A percentile compares a stretch with the other conserved stretches of the same genome.
These are phyloP conservation scores for Euphorbia lathyris DNA, from an alignment of 345 rosid species.

Conservation along the genomic window DNA sequence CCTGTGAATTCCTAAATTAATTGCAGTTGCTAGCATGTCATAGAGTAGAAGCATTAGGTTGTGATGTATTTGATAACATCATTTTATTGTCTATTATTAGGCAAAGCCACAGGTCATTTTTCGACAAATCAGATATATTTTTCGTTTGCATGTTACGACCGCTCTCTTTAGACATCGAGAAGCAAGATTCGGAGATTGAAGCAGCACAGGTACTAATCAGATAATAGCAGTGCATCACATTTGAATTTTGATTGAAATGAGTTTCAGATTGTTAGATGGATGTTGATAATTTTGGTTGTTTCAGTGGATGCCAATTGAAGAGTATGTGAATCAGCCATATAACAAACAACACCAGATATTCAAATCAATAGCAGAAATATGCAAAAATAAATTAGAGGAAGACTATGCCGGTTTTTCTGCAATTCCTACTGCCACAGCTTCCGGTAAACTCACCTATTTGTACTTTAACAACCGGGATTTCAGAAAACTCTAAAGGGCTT, in stretches of 20 bases:
- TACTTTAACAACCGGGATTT: conserved; percentile 45
- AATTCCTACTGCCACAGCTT: conserved; percentile 32
- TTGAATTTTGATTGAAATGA: not conserved
- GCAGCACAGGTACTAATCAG: conserved; percentile 48
- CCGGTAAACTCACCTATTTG: conserved; percentile 45
- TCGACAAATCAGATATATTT: conserved; percentile 53
- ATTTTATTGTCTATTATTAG: too few species aligned
- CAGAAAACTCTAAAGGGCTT: not conserved
- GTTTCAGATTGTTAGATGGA: not conserved
- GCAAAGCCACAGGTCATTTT: conserved; percentile 58
- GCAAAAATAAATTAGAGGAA: conserved; percentile 41
- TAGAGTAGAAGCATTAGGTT: too few species aligned
- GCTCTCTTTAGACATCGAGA: conserved; percentile 36
- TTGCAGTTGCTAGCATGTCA: too few species aligned
- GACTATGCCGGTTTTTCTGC: conserved; percentile 53
- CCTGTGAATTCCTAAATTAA: too few species aligned
- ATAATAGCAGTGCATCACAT: not conserved
- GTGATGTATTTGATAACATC: too few species aligned
- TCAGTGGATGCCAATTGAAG: conserved; percentile 75
- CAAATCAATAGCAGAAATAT: conserved; percentile 49
- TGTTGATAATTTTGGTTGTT: not conserved
- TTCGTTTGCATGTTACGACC: conserved; percentile 57
- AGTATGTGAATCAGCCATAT: conserved; percentile 60
- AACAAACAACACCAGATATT: conserved; percentile 40
- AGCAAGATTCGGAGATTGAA: conserved; percentile 55